Evolutionary conservation across 2,329 filamentous ascomycete species (phyloP), one percentile per base, ranked within the genome.

Genomic region (Cercospora nicotianae): DNA sequence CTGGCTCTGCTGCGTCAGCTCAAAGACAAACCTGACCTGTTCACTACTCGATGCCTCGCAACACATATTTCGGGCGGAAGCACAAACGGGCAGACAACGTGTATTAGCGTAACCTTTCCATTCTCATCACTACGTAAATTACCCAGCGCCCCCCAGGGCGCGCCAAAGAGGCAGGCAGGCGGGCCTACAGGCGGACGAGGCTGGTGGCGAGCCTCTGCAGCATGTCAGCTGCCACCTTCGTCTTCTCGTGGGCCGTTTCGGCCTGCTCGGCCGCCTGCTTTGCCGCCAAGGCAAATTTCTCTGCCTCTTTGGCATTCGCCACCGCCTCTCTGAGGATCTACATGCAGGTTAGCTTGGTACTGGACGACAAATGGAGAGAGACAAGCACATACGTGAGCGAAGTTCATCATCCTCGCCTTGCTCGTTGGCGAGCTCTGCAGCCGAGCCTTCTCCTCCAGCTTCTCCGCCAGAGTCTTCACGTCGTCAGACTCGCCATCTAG

Each of bases 241-340:
- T 74, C 72, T 75, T 74, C 65, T 73, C 70, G 59, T 76, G 75
- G 2, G 70, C 69, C 28, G 72, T 36, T 48, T 72, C 70, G 7
- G 75, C 75, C 28, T 68, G 64, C 16, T 63, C 65, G 12, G 75
- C 75, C 18, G 74, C 74, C 26, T 70, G 62, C 53, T 69, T 67
- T 12, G 75, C 75, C 12, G 60, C 72, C 59, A 75, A 70, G 39
- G 75, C 72, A 39, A 62, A 70, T 30, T 75, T 70, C 55, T 73
- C 67, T 6, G 75, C 74, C 60, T 77, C 72, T 12, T 69, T 69
- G 9, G 72, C 71, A 42, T 70, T 73, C 13, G 73, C 69, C 23
- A 75, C 31, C 2, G 73, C 71, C 31, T 77, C 72, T 57, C 68
- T 70, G 53, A 77, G 58, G 13, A 68, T 36, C 66, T 68, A 33